These are phyloP conservation scores for Gyromitra esculenta DNA, from an alignment of 2,329 filamentous ascomycete genomes.

Conservation along the genomic window DNA sequence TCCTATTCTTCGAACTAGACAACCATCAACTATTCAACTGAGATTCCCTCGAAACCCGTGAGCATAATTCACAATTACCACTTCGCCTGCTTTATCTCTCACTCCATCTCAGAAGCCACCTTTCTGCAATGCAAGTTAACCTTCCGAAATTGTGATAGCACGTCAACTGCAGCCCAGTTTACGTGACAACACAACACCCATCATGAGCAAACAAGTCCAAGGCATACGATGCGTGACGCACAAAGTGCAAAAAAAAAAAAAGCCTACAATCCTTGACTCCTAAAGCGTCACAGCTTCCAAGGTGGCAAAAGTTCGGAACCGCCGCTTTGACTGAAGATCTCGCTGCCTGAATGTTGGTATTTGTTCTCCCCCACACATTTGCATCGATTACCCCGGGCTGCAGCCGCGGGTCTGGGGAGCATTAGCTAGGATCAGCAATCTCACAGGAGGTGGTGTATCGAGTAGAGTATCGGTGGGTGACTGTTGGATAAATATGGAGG, in stretches of 20 bases:
- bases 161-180: background rate
- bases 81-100: background rate
- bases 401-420: background rate
- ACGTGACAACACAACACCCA: background rate
- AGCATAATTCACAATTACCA: background rate
- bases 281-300: constrained; percentile 1
- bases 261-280: background rate
- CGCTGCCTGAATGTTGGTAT: background rate
- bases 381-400: constrained; percentile 1
- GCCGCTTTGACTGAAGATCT: constrained; percentile 2
- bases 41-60: background rate
- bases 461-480: background rate
- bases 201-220: background rate
- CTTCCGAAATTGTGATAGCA: background rate
- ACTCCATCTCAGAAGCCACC: background rate
- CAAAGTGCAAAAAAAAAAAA: background rate
- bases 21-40: background rate
- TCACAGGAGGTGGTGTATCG: background rate
- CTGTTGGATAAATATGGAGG: constrained; percentile 6
- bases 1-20: background rate
- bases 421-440: constrained; percentile 22
- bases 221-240: constrained; percentile 3
- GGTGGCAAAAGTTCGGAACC: constrained; percentile 1
- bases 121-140: background rate
- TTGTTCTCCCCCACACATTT: background rate